phyloP scores from a whole-genome alignment of 164 flowering plant species.

The Hamamelis virginiana region DNA sequence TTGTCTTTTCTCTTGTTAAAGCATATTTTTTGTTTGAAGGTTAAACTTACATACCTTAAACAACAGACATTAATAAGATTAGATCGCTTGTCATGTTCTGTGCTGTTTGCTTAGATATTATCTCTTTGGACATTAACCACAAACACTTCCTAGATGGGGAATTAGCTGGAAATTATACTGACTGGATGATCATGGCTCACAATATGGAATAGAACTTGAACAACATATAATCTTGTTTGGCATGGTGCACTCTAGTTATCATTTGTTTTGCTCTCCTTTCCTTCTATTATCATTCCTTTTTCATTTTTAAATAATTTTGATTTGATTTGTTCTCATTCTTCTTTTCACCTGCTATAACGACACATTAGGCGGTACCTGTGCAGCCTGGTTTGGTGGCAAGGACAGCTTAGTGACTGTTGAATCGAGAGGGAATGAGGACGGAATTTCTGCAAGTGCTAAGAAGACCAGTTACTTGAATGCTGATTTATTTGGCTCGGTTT shows the following conservation, averaged over 20 bases:
- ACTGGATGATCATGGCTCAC: background rate
- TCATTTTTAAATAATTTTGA: background rate
- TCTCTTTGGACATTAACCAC: too few species aligned
- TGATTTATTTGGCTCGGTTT: conserved; percentile 75
- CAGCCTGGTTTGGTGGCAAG: conserved; percentile 54
- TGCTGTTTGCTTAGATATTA: too few species aligned
- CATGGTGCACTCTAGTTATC: background rate
- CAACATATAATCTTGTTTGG: background rate
- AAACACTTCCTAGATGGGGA: too few species aligned
- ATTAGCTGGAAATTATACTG: too few species aligned
- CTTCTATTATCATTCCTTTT: background rate
- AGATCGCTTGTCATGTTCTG: too few species aligned
- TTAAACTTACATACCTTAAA: too few species aligned
- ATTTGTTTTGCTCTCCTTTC: background rate
- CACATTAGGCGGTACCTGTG: conserved; percentile 57
- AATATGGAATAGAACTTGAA: background rate
- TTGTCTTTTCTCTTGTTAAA: too few species aligned
- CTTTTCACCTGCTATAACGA: background rate
- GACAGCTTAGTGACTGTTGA: conserved; percentile 22
- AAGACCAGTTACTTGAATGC: conserved; percentile 46
- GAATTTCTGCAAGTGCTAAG: conserved; percentile 12
- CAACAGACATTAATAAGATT: too few species aligned
- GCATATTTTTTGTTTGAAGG: too few species aligned
- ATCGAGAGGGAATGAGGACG: conserved; percentile 23
- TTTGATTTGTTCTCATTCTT: background rate